Evolutionary conservation across 2,329 filamentous ascomycete species (phyloP).

Genomic region (Cadophora malorum): DNA sequence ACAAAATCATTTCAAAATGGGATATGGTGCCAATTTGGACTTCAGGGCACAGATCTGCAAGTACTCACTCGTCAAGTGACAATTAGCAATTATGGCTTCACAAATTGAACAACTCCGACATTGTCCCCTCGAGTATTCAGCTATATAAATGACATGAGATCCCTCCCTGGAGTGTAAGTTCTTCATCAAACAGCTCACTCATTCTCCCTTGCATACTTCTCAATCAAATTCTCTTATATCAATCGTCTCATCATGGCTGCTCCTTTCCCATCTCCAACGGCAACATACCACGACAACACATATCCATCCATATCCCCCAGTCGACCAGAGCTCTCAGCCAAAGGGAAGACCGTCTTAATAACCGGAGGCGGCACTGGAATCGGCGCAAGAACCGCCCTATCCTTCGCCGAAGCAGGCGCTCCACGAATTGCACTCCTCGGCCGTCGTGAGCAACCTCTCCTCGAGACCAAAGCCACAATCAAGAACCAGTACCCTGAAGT

Average conservation of each 20-base stretch:
- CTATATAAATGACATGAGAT: neutral
- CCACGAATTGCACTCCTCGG: conserved; percentile 52
- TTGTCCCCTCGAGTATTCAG: neutral
- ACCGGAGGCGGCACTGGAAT: conserved; percentile 56
- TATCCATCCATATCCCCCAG: conserved; percentile 49
- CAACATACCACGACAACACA: conserved; percentile 46
- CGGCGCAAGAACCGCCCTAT: conserved; percentile 50
- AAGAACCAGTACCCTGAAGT: conserved; percentile 46
- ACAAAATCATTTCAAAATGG: too few species aligned
- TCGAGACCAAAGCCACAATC: conserved; percentile 48
- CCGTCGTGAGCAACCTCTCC: conserved; percentile 46
- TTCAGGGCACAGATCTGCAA: too few species aligned
- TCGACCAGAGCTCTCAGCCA: conserved; percentile 49
- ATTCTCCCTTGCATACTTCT: neutral
- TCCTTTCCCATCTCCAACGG: conserved; percentile 49
- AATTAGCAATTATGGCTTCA: neutral
- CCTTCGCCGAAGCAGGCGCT: conserved; percentile 54
- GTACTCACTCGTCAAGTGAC: neutral
- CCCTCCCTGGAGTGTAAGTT: neutral
- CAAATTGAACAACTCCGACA: conserved; percentile 3
- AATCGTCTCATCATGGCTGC: conserved; percentile 39
- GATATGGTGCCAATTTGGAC: too few species aligned
- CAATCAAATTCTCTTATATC: neutral
- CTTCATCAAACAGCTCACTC: neutral
- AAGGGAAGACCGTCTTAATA: conserved; percentile 49